phyloP scores from a whole-genome alignment of 2,329 filamentous ascomycete genomes.

The Berkeleyomyces basicola region DNA sequence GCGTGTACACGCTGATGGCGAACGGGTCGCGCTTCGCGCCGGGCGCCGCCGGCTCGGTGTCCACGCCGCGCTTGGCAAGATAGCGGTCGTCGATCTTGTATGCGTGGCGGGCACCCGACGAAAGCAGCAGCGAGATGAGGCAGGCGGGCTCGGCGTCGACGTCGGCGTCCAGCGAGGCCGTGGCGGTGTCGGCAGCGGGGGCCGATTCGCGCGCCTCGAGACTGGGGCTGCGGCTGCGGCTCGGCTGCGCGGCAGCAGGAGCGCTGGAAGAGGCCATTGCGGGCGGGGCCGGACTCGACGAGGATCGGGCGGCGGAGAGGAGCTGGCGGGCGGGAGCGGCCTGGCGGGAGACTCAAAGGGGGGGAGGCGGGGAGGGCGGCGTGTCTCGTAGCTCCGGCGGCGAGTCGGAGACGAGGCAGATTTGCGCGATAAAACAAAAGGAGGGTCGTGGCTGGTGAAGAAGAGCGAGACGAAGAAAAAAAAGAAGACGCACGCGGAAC shows the following conservation, averaged over 20 bases:
- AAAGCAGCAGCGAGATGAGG: slow-evolving; percentile 69
- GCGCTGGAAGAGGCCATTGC: neutral
- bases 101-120: slow-evolving; percentile 66
- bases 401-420: neutral
- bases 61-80: slow-evolving; percentile 62
- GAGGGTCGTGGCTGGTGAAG: neutral
- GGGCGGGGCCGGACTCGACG: neutral
- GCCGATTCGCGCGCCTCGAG: neutral
- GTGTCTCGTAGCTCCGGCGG: too few species aligned
- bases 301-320: neutral
- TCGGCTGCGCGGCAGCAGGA: neutral
- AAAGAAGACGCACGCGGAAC: neutral
- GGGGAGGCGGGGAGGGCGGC: neutral
- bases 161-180: neutral
- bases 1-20: slow-evolving; percentile 78
- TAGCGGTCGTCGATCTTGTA: slow-evolving; percentile 85
- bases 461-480: neutral
- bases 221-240: neutral
- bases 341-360: neutral
- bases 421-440: neutral
- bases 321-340: neutral
- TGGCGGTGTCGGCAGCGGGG: neutral
- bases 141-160: slow-evolving; percentile 29
- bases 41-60: slow-evolving; percentile 42
- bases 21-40: slow-evolving; percentile 55